Evolutionary conservation across 2,329 filamentous ascomycete species (phyloP), one percentile per base, ranked within the genome.

Genomic region (Cladosporium cucumerinum): DNA sequence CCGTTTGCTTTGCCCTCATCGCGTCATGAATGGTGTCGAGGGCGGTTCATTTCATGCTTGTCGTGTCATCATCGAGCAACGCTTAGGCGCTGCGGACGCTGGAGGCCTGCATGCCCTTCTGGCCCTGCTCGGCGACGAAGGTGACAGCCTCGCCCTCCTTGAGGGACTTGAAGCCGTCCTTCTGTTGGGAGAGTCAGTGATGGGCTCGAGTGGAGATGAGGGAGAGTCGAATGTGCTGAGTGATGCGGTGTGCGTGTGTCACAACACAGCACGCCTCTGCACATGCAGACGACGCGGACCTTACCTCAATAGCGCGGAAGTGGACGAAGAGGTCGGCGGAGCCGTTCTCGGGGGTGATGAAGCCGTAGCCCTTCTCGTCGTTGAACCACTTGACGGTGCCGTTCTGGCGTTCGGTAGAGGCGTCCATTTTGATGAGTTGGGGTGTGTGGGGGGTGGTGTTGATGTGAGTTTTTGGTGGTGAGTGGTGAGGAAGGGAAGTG

Each of bases 371-470:
- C 62, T 64, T 64, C 43, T 58, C 57, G 54, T 64, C 62, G 62
- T 64, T 64, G 62, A 64, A 64, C 62, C 62, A 64, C 62, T 64
- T 64, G 62, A 64, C 62, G 48, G 62, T 64, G 62, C 62, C 62
- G 57, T 58, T 58, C 57, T 64, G 62, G 57, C 62, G 62, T 32
- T 64, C 62, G 54, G 43, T 43, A 46, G 62, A 52, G 30, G 55
- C 55, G 54, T 62, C 60, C 60, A 64, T 64, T 58, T 36, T 57
- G 57, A 55, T 43, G 43, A 28, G 43, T 57, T 43, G 57, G 36
- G 36, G 28, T 64, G 61, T 25, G 23, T 46, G 10, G 26, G 48
- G 54, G 55, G 30, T 59, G 32, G 55, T 52, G 57, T 39, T 58
- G 62, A 55, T 52, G 54, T 30, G 43, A n/a, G 54, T 18, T 49